Percentiles rank a stretch among this genome's conserved stretches.
Evolutionary conservation across 163 green algal genomes (phyloP).

Genomic region (Scenedesmus sp.): DNA sequence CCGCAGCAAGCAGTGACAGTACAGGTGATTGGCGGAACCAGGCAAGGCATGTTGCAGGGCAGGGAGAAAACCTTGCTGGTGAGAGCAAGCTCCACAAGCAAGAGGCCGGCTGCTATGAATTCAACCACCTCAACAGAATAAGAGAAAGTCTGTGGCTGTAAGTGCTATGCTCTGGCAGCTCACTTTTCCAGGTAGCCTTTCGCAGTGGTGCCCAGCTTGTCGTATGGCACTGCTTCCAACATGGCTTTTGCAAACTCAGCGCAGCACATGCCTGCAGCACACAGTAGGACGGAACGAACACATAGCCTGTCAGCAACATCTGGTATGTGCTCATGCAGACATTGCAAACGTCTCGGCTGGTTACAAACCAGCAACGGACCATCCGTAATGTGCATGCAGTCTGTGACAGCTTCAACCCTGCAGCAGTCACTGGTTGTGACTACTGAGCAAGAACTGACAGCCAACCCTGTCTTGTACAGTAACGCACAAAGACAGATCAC

Average conservation of each 20-base stretch:
- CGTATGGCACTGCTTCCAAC: slow-evolving; percentile 27
- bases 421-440: no score
- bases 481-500: no score
- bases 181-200: slow-evolving; percentile 41
- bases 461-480: no score
- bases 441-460: no score
- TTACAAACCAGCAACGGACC: neutral
- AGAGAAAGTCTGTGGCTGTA: neutral
- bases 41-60: neutral
- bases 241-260: slow-evolving; percentile 36
- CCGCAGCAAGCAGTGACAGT: neutral
- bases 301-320: neutral
- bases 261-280: slow-evolving; percentile 45
- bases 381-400: neutral
- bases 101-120: neutral
- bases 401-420: no score
- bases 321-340: neutral
- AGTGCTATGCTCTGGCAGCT: neutral
- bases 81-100: no score
- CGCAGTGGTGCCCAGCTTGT: neutral
- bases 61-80: neutral
- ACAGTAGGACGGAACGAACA: neutral
- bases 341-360: no score
- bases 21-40: neutral
- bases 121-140: neutral